Base-by-base conservation (phyloP, 768 basidiomycete genomes). In the Tubosaeta sp. region DNA sequence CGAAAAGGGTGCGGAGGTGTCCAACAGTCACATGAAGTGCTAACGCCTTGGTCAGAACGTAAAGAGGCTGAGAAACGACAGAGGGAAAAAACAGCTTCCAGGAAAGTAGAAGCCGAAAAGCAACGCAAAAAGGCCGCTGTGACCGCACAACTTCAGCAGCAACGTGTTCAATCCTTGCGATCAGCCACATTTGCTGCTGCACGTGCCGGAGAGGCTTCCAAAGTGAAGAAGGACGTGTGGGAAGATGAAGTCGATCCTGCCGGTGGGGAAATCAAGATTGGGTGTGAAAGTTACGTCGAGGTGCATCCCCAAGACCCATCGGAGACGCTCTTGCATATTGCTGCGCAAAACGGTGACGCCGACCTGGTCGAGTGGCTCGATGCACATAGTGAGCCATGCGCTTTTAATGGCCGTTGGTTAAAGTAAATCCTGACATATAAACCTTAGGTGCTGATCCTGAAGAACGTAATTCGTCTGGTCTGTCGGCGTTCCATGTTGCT, bases 321-420 rank as follows among this genome's bases (percentile, higher is more conserved):
- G 56, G 83, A 90, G 68, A 86, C 86, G 35, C 71, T 91, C 11
- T 66, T 85, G 49, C 88, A 90, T 59, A 85, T 91, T 51, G 83
- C 80, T 46, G 74, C 78, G 3, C 69, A 65, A 50, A 71, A 74
- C 50, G 84, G 82, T 10, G 77, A 89, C 67, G 58, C 68, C 7
- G 78, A 76, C 19, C 68, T 91, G 48, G 75, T 86, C 8, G 66
- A 79, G 58, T 90, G 87, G 86, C 77, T 91, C 12, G 79, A 84
- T 67, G 73, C 78, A 5, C 87, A 90, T 64, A 81, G 88, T 88
- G 59, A 59, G 82, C 46, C 68, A 50, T 37, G 43, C 57, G 48
- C 7, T 50, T 48, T 57, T 65, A 62, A 66, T 64, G 54, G 45
- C 59, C 58, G 57, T 31, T 58, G 51, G 46, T 52, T 56, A 48